Conservation (phyloP, 352 stramenopile species). For the Detonula confervacea region DNA sequence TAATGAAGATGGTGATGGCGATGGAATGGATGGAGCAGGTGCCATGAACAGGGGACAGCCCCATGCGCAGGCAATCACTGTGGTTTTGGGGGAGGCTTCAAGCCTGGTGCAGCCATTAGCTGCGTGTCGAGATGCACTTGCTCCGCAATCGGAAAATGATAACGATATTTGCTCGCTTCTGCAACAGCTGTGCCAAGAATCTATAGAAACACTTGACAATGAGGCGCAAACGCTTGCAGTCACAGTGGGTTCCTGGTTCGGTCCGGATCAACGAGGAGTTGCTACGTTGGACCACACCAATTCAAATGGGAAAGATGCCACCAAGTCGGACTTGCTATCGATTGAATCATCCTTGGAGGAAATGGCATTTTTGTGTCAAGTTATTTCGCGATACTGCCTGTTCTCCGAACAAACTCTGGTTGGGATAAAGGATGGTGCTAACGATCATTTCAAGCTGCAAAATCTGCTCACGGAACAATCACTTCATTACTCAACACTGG, state of each 20-base stretch:
- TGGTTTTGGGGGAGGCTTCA: slow-evolving; percentile 72
- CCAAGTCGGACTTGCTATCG: slow-evolving; percentile 35
- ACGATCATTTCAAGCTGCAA: slow-evolving; percentile 23
- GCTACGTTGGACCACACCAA: slow-evolving; percentile 43
- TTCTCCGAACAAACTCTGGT: slow-evolving; percentile 41
- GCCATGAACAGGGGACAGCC: slow-evolving; percentile 33
- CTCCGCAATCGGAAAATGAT: slow-evolving; percentile 4
- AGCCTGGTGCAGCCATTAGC: slow-evolving; percentile 76
- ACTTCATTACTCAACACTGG: slow-evolving; percentile 50
- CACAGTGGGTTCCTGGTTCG: slow-evolving; percentile 74
- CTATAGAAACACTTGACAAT: slow-evolving; percentile 66
- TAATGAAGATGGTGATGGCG: slow-evolving; percentile 44
- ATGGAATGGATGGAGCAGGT: slow-evolving; percentile 32
- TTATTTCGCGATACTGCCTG: slow-evolving; percentile 65
- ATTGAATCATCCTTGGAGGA: slow-evolving; percentile 77
- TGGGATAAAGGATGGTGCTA: slow-evolving; percentile 8
- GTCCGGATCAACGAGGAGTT: slow-evolving; percentile 50
- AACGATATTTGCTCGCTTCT: slow-evolving; percentile 6
- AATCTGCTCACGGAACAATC: slow-evolving; percentile 53
- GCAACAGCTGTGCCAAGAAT: slow-evolving; percentile 54
- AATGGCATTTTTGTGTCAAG: slow-evolving; percentile 79
- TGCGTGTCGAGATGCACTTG: slow-evolving; percentile 57
- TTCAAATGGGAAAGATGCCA: slow-evolving; percentile 3
- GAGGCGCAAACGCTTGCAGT: slow-evolving; percentile 68
- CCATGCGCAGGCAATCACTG: slow-evolving; percentile 67